Evolutionary conservation across 768 basidiomycete species (phyloP).

Genomic region (Candolleomyces aberdarensis): DNA sequence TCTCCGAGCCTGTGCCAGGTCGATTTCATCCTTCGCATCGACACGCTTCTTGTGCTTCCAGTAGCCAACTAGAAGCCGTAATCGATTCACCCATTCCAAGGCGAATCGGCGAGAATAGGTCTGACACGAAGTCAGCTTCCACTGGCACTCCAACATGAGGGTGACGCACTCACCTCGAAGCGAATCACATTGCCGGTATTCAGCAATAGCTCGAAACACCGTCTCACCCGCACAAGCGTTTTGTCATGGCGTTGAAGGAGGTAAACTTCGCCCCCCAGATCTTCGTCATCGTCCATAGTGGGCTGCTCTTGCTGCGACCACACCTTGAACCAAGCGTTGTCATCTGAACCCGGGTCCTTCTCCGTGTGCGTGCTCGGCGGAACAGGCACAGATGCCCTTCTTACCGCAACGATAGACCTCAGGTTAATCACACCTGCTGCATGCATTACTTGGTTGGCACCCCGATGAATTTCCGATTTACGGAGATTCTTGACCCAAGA

Average conservation of each 20-base stretch:
- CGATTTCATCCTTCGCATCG: conserved; percentile 81
- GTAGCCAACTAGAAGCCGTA: conserved; percentile 67
- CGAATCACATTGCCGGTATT: conserved; percentile 64
- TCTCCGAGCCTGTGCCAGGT: conserved; percentile 59
- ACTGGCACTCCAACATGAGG: not conserved
- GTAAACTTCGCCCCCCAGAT: conserved; percentile 62
- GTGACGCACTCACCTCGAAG: conserved; percentile 65
- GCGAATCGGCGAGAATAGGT: conserved; percentile 62
- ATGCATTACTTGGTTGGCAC: conserved; percentile 57
- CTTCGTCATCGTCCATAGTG: conserved; percentile 53
- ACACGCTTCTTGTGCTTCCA: conserved; percentile 76
- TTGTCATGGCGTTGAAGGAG: conserved; percentile 42
- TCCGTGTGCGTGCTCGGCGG: conserved; percentile 36
- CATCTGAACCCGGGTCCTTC: conserved; percentile 28
- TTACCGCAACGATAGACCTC: conserved; percentile 60
- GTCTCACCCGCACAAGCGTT: conserved; percentile 46
- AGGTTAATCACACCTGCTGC: conserved; percentile 74
- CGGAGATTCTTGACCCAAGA: conserved; percentile 37
- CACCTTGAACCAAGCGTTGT: conserved; percentile 25
- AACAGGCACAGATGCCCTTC: conserved; percentile 54
- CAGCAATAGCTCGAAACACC: conserved; percentile 77
- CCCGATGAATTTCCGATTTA: conserved; percentile 57
- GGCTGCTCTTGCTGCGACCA: conserved; percentile 37
- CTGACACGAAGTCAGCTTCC: conserved; percentile 32
- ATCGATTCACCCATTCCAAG: conserved; percentile 80